Conservation (phyloP, 106 monocot genomes). For the Phalaenopsis equestris region DNA sequence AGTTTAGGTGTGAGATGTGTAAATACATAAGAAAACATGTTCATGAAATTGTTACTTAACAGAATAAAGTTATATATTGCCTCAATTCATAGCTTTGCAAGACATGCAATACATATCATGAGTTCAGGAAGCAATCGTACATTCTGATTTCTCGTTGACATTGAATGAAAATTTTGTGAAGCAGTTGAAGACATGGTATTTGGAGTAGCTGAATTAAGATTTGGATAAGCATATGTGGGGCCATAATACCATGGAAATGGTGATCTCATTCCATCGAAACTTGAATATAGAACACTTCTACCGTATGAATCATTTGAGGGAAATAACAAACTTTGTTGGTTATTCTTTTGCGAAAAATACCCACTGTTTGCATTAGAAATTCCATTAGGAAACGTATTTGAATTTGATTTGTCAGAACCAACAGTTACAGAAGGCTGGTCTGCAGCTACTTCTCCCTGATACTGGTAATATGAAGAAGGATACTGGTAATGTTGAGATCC, state of each 20-base stretch:
- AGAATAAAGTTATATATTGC: neutral
- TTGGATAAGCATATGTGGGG: conserved; percentile 19
- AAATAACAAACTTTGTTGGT: conserved; percentile 31
- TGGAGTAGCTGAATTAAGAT: conserved; percentile 19
- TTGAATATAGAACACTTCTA: conserved; percentile 26
- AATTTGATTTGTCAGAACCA: conserved; percentile 30
- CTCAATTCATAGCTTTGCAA: neutral
- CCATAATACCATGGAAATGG: conserved; percentile 48
- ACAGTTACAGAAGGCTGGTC: conserved; percentile 21
- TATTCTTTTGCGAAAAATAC: conserved; percentile 22
- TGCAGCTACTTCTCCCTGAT: conserved; percentile 19
- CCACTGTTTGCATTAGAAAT: conserved; percentile 34
- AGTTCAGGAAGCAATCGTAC: conserved; percentile 8
- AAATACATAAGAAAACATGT: neutral
- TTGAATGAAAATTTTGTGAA: conserved; percentile 15
- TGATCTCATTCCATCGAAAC: conserved; percentile 45
- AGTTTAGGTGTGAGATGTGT: too few species aligned
- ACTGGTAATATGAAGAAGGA: conserved; percentile 52
- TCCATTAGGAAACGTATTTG: conserved; percentile 32
- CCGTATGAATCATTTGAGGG: conserved; percentile 35
- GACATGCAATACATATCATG: neutral
- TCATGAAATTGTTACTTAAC: neutral
- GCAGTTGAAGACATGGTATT: conserved; percentile 17
- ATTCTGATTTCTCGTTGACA: conserved; percentile 32
- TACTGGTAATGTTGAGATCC: conserved; percentile 79